Evolutionary conservation across 2,329 filamentous ascomycete species (phyloP).

Genomic region (Cladosporium sp.): DNA sequence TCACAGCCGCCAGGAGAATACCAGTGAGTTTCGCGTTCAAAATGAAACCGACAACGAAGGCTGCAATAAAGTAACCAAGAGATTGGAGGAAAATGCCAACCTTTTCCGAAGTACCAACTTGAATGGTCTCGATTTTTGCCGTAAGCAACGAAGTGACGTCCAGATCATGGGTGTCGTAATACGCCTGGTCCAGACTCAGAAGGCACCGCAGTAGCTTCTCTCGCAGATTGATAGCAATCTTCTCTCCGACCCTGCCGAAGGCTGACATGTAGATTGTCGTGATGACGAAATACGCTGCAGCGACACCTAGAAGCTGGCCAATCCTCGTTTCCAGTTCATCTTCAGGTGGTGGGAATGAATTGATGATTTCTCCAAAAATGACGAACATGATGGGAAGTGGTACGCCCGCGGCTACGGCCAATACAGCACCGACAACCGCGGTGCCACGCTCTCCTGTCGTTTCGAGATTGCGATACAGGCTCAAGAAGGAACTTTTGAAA

Average conservation of each 20-base stretch:
- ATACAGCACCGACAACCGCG: conserved; percentile 31
- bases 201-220: conserved; percentile 45
- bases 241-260: conserved; percentile 49
- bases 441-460: conserved; percentile 36
- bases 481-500: conserved; percentile 47
- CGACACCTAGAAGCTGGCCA: conserved; percentile 41
- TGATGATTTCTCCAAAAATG: conserved; percentile 48
- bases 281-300: conserved; percentile 46
- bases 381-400: conserved; percentile 40
- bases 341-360: conserved; percentile 46
- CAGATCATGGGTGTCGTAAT: conserved; percentile 48
- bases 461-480: conserved; percentile 44
- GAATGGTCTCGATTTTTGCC: conserved; percentile 44
- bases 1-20: conserved; percentile 43
- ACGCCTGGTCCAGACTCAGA: conserved; percentile 49
- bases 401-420: conserved; percentile 37
- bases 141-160: conserved; percentile 46
- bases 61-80: conserved; percentile 43
- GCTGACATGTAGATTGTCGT: conserved; percentile 49
- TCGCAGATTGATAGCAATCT: conserved; percentile 45
- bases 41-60: conserved; percentile 43
- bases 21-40: conserved; percentile 40
- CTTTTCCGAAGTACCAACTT: conserved; percentile 45
- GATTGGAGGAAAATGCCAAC: conserved; percentile 44
- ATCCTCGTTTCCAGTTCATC: conserved; percentile 40